Evolutionary conservation across 2,329 filamentous ascomycete species (phyloP).

Genomic region (Helotiales sp.): DNA sequence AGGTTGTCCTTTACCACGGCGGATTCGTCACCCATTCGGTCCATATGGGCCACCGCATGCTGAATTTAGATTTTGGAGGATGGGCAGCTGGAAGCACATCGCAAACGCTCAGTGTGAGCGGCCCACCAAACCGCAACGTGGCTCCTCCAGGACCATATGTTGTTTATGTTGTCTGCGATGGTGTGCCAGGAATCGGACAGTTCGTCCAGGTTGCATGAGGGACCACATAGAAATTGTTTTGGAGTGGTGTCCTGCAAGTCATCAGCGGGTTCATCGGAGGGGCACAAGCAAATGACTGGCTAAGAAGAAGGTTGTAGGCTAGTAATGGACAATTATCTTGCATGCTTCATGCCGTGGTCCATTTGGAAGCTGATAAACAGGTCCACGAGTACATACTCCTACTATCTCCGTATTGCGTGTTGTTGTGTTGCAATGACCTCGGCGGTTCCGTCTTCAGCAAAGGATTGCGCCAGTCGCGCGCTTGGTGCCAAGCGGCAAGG

Average conservation of each 20-base stretch:
- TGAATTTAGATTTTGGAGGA: conserved; percentile 50
- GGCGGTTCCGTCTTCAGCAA: neutral
- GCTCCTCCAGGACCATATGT: conserved; percentile 61
- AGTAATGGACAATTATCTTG: neutral
- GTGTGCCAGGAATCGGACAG: conserved; percentile 33
- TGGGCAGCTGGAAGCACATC: conserved; percentile 42
- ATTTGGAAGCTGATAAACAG: neutral
- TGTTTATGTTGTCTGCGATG: conserved; percentile 51
- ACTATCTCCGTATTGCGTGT: neutral
- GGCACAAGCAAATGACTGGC: neutral
- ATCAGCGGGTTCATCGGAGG: neutral
- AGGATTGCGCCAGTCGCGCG: neutral
- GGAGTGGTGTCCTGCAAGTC: neutral
- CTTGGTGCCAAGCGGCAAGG: conserved; percentile 18
- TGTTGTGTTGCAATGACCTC: neutral
- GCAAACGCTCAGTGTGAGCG: conserved; percentile 51
- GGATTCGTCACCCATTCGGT: conserved; percentile 61
- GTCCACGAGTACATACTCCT: neutral
- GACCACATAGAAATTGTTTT: neutral
- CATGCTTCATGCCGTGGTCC: neutral
- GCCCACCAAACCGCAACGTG: conserved; percentile 55
- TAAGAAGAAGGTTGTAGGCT: neutral
- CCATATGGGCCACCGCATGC: conserved; percentile 62
- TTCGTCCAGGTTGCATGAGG: conserved; percentile 30
- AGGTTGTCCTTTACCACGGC: conserved; percentile 55